Evolutionary conservation across 2,329 filamentous ascomycete species (phyloP).

Genomic region (Cladorrhinum sp.): DNA sequence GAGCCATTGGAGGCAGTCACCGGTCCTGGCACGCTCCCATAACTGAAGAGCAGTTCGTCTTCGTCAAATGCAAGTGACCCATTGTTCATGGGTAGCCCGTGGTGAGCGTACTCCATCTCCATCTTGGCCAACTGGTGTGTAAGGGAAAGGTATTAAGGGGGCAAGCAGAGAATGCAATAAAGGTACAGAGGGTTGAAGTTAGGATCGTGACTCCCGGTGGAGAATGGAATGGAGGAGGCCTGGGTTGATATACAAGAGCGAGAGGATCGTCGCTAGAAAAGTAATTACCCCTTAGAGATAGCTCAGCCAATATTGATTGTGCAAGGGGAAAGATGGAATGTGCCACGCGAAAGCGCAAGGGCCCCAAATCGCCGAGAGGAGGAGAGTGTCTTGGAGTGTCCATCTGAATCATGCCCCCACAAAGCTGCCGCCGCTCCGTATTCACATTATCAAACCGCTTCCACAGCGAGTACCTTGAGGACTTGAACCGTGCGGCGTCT

Average conservation of each 20-base stretch:
- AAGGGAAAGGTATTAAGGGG: not conserved
- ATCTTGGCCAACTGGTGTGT: constrained; percentile 17
- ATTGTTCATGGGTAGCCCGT: constrained; percentile 17
- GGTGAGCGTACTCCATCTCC: constrained; percentile 19
- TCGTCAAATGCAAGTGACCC: constrained; percentile 34
- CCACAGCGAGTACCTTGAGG: constrained; percentile 2
- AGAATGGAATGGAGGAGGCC: constrained; percentile 17
- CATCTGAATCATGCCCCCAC: constrained; percentile 3
- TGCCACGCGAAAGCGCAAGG: not conserved
- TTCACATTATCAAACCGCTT: not conserved
- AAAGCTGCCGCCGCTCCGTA: constrained; percentile 1
- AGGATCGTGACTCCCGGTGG: constrained; percentile 15
- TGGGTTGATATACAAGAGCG: constrained; percentile 21
- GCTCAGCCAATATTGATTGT: constrained; percentile 21
- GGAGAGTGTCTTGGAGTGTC: not conserved
- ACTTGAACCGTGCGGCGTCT: constrained; percentile 2
- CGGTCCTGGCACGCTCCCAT: constrained; percentile 21
- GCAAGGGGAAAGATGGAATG: constrained; percentile 3
- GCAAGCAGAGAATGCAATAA: constrained; percentile 5
- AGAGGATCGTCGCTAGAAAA: constrained; percentile 16
- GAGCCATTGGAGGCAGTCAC: constrained; percentile 21
- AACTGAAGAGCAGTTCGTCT: constrained; percentile 23
- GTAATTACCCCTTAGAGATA: constrained; percentile 19
- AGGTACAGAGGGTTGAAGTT: constrained; percentile 1
- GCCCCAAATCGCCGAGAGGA: constrained; percentile 9